A percentile compares a stretch with the other conserved stretches of the same genome.
phyloP scores from a whole-genome alignment of 1,284 basidiomycete species.

The Coriolopsis trogii region DNA sequence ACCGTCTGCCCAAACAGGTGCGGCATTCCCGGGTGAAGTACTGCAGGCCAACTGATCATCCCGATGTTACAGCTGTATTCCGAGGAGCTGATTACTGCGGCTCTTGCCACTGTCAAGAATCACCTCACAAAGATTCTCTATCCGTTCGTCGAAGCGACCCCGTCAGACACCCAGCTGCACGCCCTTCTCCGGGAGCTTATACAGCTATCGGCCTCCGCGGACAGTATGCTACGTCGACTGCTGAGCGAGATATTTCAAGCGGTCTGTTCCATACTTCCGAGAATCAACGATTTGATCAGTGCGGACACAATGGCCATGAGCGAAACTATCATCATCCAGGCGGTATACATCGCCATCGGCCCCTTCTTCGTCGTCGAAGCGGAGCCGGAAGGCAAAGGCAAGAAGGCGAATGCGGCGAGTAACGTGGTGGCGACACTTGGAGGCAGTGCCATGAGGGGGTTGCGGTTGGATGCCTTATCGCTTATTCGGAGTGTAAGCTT shows the following conservation, averaged over 20 bases:
- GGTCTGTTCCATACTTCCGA: conserved; percentile 66
- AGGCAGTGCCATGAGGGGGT: conserved; percentile 75
- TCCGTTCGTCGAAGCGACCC: conserved; percentile 83
- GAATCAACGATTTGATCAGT: conserved; percentile 69
- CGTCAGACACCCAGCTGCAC: conserved; percentile 33
- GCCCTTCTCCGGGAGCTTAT: conserved; percentile 56
- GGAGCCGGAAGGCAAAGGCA: conserved; percentile 54
- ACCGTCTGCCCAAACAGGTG: conserved; percentile 84
- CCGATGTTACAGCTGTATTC: conserved; percentile 80
- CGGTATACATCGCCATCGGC: conserved; percentile 89
- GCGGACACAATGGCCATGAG: conserved; percentile 78
- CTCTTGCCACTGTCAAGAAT: conserved; percentile 78
- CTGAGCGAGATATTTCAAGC: conserved; percentile 70
- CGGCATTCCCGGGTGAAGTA: no score
- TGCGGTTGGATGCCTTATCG: conserved; percentile 81
- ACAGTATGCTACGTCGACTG: conserved; percentile 49
- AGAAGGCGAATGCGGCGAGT: conserved; percentile 45
- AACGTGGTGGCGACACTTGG: conserved; percentile 65
- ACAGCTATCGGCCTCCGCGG: conserved; percentile 39
- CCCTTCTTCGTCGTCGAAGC: conserved; percentile 89
- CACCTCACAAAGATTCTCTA: conserved; percentile 82
- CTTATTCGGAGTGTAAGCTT: conserved; percentile 81
- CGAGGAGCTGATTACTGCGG: conserved; percentile 86
- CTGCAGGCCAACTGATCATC: no score
- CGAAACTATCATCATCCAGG: conserved; percentile 86